Percentiles rank a stretch among this genome's conserved stretches.
Conservation (phyloP, 2,329 filamentous ascomycete genomes). For the Clarireedia homoeocarpa region DNA sequence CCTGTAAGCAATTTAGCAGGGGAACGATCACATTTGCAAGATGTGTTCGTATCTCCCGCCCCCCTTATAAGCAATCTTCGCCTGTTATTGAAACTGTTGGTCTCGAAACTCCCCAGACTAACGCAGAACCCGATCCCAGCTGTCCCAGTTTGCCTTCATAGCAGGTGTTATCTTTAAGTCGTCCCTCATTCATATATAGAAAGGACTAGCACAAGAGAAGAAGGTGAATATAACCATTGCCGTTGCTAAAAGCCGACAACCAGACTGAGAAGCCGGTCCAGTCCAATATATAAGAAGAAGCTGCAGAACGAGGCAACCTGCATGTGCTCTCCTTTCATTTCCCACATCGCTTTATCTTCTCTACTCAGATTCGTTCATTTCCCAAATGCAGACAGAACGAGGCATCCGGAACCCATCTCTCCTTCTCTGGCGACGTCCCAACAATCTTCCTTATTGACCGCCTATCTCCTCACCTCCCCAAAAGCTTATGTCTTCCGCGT, state of each 20-base stretch:
- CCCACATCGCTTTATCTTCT: slow-evolving; percentile 1
- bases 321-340: slow-evolving; percentile 3
- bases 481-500: not conserved
- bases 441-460: not conserved
- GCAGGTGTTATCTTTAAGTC: not conserved
- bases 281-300: slow-evolving; percentile 12
- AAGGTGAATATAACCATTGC: not conserved
- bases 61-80: not conserved
- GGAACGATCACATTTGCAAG: not conserved
- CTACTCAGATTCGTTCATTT: not conserved
- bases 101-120: not conserved
- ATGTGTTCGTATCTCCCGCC: too few species aligned
- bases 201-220: not conserved
- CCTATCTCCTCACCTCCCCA: not conserved
- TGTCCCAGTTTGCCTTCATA: not conserved
- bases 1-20: too few species aligned
- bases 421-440: not conserved
- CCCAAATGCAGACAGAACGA: not conserved
- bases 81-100: not conserved
- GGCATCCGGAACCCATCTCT: not conserved
- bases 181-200: not conserved
- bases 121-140: not conserved
- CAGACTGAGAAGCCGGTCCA: not conserved
- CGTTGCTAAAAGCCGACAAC: not conserved
- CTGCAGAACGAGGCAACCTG: slow-evolving; percentile 11